Base-by-base conservation (phyloP, 2,329 filamentous ascomycete genomes). In the Penicillium sp. region DNA sequence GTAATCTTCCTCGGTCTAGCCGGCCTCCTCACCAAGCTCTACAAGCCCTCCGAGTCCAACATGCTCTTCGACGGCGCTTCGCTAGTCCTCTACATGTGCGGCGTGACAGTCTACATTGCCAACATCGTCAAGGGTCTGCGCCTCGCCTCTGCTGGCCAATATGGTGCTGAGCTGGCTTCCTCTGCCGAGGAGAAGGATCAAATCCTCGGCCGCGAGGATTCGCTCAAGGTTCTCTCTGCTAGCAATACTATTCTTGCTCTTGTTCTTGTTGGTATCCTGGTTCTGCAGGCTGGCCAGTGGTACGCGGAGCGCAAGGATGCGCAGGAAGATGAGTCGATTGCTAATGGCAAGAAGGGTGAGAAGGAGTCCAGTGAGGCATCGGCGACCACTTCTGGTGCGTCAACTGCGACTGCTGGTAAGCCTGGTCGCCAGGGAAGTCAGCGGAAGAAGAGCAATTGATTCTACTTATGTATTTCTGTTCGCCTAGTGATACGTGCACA, bases 241-340 rank as follows among this genome's bases (percentile, higher is more conserved):
- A 96, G 91, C 74, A 96, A 99, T 76, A 97, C 94, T 3, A 99
- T 99, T 70, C 76, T 97, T 53, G 94, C 93, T 34, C 82, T 99
- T 41, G 91, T 99, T 29, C 77, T 99, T 49, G 87, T 97, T 3
- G 94, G 94, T 5, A 90, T 99, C 9, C 73, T 99, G 61, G 90
- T 97, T 32, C 77, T 99, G 68, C 94, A 99, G 83, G 91, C 91
- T 18, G 94, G 94, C 10, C 91, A 97, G 81, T 97, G 93, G 94
- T 99, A 99, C 77, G 94, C 94, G 26, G 92, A 97, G 82, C 83
- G 90, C 70, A 95, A 95, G 78, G 92, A 97, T 75, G 81, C 82
- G 67, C 88, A 92, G 71, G 92, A 97, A 74, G 80, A 83, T 52
- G 84, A 84, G 68, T 82, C 84, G 70, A 80, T 87, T 40, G 58